These are phyloP conservation scores for Penicillium psychrofluorescens DNA, from an alignment of 495 filamentous ascomycete species.

Conservation along the genomic window DNA sequence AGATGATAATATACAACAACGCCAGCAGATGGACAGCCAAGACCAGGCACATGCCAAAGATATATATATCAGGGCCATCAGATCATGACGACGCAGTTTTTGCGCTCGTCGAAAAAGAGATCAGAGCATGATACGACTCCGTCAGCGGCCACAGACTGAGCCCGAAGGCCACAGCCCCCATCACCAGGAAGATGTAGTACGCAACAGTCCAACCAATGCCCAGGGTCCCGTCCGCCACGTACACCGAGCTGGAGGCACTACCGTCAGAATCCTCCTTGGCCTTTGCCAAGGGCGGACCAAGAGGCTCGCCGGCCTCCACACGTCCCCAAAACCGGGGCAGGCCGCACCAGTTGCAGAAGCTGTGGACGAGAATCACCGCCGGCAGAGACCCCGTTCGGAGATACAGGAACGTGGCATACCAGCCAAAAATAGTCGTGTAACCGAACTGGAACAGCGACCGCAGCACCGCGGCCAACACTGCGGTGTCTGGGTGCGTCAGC, in stretches of 20 bases:
- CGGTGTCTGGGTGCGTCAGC: slow-evolving; percentile 66
- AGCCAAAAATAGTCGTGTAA: slow-evolving; percentile 93
- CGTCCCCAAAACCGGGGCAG: slow-evolving; percentile 81
- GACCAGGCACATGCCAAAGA: no score
- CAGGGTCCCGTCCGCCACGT: slow-evolving; percentile 18
- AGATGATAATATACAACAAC: no score
- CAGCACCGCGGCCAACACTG: slow-evolving; percentile 49
- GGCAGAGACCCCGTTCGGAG: slow-evolving; percentile 74
- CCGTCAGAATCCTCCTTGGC: slow-evolving; percentile 36
- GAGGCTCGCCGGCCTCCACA: slow-evolving; percentile 42
- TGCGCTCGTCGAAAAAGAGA: slow-evolving; percentile 19
- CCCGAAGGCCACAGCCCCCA: slow-evolving; percentile 65
- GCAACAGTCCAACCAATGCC: slow-evolving; percentile 58
- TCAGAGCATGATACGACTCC: slow-evolving; percentile 42
- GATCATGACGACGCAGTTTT: no score
- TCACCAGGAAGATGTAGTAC: slow-evolving; percentile 70
- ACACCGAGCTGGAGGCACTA: background rate
- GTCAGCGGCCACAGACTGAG: slow-evolving; percentile 66
- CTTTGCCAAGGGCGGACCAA: slow-evolving; percentile 21
- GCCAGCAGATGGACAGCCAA: no score
- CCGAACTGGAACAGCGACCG: slow-evolving; percentile 76
- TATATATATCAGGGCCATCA: no score
- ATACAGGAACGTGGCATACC: slow-evolving; percentile 86
- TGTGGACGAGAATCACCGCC: slow-evolving; percentile 67
- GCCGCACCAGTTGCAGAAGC: slow-evolving; percentile 90